These are phyloP conservation scores for Martensiomyces pterosporus DNA, from an alignment of 192 early-diverging fungal genomes.

Conservation along the genomic window DNA sequence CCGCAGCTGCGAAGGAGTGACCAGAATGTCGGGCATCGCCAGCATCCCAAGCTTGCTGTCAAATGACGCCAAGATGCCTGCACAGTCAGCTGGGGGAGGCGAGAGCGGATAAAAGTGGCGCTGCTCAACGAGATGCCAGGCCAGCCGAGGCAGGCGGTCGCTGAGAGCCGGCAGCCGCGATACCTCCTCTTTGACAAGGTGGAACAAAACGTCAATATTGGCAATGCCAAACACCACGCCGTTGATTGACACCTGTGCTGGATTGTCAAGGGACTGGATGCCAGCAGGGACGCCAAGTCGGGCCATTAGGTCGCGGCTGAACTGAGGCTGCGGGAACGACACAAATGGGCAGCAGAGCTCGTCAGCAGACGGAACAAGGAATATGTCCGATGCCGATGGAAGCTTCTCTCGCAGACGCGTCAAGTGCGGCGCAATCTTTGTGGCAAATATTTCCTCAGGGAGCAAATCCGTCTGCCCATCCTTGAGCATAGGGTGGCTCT, in stretches of 20 bases:
- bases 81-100: constrained; percentile 52
- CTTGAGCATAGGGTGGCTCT: constrained; percentile 54
- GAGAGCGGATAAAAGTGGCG: constrained; percentile 83
- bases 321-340: constrained; percentile 83
- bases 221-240: constrained; percentile 74
- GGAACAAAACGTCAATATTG: constrained; percentile 72
- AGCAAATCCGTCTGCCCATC: constrained; percentile 53
- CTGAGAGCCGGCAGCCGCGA: constrained; percentile 39
- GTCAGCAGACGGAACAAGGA: constrained; percentile 72
- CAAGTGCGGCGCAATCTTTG: constrained; percentile 58
- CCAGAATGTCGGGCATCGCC: constrained; percentile 77
- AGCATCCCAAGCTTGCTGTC: constrained; percentile 40
- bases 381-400: constrained; percentile 48
- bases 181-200: constrained; percentile 67
- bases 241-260: constrained; percentile 78
- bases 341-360: constrained; percentile 71
- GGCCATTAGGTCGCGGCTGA: constrained; percentile 32
- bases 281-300: constrained; percentile 33
- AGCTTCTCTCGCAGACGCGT: constrained; percentile 48
- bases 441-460: constrained; percentile 62
- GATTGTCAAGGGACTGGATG: constrained; percentile 63
- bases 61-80: constrained; percentile 32
- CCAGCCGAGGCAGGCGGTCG: constrained; percentile 69
- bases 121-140: constrained; percentile 76
- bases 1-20: constrained; percentile 71